phyloP scores from a whole-genome alignment of 2,329 filamentous ascomycete species.

The Calonectria pteridis region DNA sequence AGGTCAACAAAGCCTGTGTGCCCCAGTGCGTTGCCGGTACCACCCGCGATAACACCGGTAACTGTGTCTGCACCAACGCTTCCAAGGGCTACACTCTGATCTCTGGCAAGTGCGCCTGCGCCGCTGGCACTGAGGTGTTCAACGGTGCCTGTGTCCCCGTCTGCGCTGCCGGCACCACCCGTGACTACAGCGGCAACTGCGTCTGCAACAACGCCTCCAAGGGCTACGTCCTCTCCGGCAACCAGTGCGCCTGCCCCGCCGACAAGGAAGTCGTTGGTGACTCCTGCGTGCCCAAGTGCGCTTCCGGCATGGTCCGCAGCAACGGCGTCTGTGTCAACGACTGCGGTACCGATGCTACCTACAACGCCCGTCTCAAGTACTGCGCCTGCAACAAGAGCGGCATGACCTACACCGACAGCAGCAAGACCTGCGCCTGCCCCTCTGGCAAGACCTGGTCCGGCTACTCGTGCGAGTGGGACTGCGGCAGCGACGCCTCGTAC shows the following conservation, averaged over 20 bases:
- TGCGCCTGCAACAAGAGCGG: not conserved
- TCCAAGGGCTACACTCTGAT: not conserved
- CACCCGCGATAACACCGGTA: not conserved
- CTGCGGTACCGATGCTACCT: not conserved
- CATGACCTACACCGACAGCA: not conserved
- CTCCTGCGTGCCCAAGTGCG: not conserved
- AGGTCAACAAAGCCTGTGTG: not conserved
- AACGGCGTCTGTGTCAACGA: not conserved
- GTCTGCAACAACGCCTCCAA: slow-evolving; percentile 2
- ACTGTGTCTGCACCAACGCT: not conserved
- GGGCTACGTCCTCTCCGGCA: not conserved
- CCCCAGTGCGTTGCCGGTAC: not conserved
- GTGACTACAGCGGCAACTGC: not conserved
- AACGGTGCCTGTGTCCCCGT: not conserved
- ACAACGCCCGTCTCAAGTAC: not conserved
- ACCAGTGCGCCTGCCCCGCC: not conserved
- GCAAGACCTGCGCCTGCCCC: not conserved
- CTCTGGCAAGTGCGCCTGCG: not conserved
- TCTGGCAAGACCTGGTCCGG: not conserved
- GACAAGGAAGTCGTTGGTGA: not conserved
- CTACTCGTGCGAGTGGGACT: slow-evolving; percentile 1
- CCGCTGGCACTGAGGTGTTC: not conserved
- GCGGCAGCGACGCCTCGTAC: not conserved
- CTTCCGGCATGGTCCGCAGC: not conserved
- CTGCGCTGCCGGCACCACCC: not conserved